Evolutionary conservation across 768 basidiomycete species (phyloP).

Genomic region (Termitomyces sp.): DNA sequence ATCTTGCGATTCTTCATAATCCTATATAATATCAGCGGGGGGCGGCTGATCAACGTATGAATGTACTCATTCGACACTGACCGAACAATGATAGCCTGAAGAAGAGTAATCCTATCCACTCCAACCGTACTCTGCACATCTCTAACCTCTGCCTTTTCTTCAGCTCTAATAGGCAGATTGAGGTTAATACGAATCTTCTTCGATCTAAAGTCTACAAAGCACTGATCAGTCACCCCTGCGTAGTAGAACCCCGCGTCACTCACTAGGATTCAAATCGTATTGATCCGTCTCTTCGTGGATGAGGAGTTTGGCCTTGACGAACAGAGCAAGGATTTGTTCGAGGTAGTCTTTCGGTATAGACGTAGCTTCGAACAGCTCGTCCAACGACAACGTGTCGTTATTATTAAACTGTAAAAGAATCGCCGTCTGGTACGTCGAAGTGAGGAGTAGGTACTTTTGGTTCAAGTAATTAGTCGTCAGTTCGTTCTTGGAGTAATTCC

Average conservation of each 20-base stretch:
- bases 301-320: slow-evolving; percentile 87
- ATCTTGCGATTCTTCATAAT: slow-evolving; percentile 96
- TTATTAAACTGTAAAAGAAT: slow-evolving; percentile 94
- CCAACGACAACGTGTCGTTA: slow-evolving; percentile 76
- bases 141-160: slow-evolving; percentile 85
- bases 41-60: too few relatives aligned
- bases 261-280: slow-evolving; percentile 86
- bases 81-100: slow-evolving; percentile 93
- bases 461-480: slow-evolving; percentile 88
- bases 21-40: slow-evolving; percentile 29
- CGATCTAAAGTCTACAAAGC: slow-evolving; percentile 70
- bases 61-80: too few relatives aligned
- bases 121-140: slow-evolving; percentile 94
- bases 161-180: slow-evolving; percentile 91
- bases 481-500: slow-evolving; percentile 98
- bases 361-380: slow-evolving; percentile 79
- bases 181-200: slow-evolving; percentile 93
- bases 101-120: slow-evolving; percentile 95
- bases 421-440: slow-evolving; percentile 92
- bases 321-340: slow-evolving; percentile 62
- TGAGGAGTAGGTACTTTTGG: slow-evolving; percentile 96
- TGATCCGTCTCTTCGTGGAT: slow-evolving; percentile 86
- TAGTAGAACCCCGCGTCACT: slow-evolving; percentile 12
- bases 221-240: too few relatives aligned
- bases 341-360: slow-evolving; percentile 78